A percentile compares a stretch with the other conserved stretches of the same genome.
Conservation (phyloP, 768 basidiomycete species). For the Naematelia aurantialba region DNA sequence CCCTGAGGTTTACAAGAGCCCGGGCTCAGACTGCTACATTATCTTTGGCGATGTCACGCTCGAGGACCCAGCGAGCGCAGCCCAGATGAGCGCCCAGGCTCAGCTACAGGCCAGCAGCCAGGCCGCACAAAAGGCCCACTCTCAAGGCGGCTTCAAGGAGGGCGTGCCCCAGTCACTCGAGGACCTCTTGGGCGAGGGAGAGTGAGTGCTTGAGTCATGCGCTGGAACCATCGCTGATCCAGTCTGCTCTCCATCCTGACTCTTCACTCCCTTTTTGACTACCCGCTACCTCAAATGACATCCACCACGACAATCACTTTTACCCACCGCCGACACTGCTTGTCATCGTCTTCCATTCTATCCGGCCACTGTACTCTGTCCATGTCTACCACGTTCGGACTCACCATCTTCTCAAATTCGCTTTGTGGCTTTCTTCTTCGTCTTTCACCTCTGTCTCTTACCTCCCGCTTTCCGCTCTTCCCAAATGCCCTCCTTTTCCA, state of each 20-base stretch:
- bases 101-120: conserved; percentile 59
- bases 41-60: conserved; percentile 84
- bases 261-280: background rate
- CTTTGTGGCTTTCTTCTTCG: too few relatives aligned
- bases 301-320: background rate
- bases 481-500: too few relatives aligned
- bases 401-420: too few relatives aligned
- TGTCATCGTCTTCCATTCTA: too few relatives aligned
- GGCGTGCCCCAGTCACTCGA: conserved; percentile 64
- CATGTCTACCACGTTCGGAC: too few relatives aligned
- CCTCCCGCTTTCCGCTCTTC: too few relatives aligned
- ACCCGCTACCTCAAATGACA: background rate
- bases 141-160: conserved; percentile 61
- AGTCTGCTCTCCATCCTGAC: background rate
- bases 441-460: too few relatives aligned
- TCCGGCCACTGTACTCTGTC: too few relatives aligned
- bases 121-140: conserved; percentile 52
- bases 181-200: conserved; percentile 39
- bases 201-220: conserved; percentile 35
- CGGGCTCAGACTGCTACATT: conserved; percentile 96
- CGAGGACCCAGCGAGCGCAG: conserved; percentile 45
- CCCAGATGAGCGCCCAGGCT: conserved; percentile 59
- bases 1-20: conserved; percentile 97
- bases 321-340: too few relatives aligned
- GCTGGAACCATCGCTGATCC: conserved; percentile 8